phyloP scores from a whole-genome alignment of 1,284 basidiomycete species.

The Trichosporon sp. region DNA sequence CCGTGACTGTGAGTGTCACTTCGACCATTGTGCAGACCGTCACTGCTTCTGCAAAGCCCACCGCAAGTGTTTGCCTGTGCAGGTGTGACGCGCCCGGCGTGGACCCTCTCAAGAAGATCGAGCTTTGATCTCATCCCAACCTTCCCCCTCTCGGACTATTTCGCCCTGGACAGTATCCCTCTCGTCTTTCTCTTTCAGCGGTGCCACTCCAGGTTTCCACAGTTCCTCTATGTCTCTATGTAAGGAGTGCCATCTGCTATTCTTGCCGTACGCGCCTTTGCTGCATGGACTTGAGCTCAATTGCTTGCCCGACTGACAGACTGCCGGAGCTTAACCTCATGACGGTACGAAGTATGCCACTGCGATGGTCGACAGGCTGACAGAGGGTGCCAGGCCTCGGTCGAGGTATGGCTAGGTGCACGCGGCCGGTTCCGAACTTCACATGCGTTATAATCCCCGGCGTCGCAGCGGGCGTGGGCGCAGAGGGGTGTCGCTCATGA shows the following conservation, averaged over 20 bases:
- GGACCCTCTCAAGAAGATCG: slow-evolving; percentile 6
- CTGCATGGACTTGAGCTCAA: no score
- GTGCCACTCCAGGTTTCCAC: not conserved
- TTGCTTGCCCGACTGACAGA: no score
- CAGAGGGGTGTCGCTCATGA: not conserved
- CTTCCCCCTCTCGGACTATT: not conserved
- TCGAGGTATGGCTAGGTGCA: no score
- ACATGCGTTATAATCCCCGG: no score
- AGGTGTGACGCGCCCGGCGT: slow-evolving; percentile 6
- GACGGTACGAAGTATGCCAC: no score
- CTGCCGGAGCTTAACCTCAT: no score
- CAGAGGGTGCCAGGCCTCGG: no score
- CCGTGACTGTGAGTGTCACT: not conserved
- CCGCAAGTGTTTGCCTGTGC: slow-evolving; percentile 6
- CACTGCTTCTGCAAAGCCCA: not conserved
- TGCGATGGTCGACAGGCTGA: no score
- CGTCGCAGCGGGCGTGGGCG: no score
- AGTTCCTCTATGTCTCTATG: no score
- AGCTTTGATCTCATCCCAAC: not conserved
- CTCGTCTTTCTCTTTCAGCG: not conserved
- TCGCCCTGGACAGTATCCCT: not conserved
- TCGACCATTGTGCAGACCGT: not conserved
- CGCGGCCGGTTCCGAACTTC: no score
- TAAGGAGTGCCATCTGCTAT: not conserved
- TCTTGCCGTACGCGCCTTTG: no score